A percentile compares a stretch with the other conserved stretches of the same genome.
Evolutionary conservation across 108 stramenopile species (phyloP).

Genomic region (Cylindrotheca closterium): DNA sequence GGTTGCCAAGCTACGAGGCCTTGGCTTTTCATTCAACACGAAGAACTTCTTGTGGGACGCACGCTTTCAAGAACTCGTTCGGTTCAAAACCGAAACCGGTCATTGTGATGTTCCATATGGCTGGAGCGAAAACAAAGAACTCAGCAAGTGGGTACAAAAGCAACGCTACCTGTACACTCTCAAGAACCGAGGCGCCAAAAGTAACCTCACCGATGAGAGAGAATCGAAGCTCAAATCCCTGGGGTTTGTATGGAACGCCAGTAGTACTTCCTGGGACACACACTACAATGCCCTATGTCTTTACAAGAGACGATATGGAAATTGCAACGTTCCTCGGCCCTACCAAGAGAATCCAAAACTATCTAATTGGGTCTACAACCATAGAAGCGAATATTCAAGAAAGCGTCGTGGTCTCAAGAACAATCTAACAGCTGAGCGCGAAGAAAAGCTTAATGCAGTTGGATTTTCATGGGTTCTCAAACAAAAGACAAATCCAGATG

Average conservation of each 20-base stretch:
- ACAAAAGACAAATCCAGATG: neutral
- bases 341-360: slow-evolving; percentile 14
- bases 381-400: slow-evolving; percentile 12
- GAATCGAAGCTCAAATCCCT: neutral
- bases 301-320: slow-evolving; percentile 12
- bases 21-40: neutral
- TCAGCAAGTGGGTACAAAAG: slow-evolving; percentile 30
- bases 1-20: neutral
- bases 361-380: slow-evolving; percentile 30
- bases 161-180: slow-evolving; percentile 29
- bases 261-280: slow-evolving; percentile 4
- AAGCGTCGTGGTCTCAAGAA: neutral
- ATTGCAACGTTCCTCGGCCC: slow-evolving; percentile 16
- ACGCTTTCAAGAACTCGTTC: slow-evolving; percentile 8
- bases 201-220: slow-evolving; percentile 4
- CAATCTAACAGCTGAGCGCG: neutral
- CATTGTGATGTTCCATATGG: slow-evolving; percentile 20
- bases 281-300: neutral
- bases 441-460: neutral
- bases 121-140: slow-evolving; percentile 10
- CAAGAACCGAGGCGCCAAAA: slow-evolving; percentile 23
- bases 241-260: slow-evolving; percentile 15
- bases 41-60: slow-evolving; percentile 12
- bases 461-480: neutral
- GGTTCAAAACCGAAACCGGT: slow-evolving; percentile 13